Conservation (phyloP, 169 alveolate genomes). For the Miamiensis avidus region DNA sequence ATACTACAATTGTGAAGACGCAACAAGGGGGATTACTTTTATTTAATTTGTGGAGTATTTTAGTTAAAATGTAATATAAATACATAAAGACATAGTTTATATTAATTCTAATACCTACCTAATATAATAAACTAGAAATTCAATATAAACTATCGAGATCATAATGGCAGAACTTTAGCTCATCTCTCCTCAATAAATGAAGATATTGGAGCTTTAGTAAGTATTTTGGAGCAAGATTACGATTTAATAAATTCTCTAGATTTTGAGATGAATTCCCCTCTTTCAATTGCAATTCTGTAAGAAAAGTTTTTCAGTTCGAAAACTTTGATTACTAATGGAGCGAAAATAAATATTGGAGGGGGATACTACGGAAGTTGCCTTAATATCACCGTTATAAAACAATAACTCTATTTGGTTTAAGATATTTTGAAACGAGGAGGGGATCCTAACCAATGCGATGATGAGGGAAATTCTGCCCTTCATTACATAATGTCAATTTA, state of each 20-base stretch:
- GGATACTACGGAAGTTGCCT: conserved; percentile 58
- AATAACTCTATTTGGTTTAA: conserved; percentile 48
- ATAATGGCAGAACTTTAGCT: background rate
- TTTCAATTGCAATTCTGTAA: conserved; percentile 52
- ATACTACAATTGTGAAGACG: background rate
- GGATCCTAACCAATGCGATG: conserved; percentile 50
- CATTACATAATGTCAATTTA: conserved; percentile 53
- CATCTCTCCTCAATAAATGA: conserved; percentile 30
- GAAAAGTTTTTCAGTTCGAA: conserved; percentile 52
- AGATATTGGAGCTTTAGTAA: conserved; percentile 38
- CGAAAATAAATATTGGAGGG: conserved; percentile 60
- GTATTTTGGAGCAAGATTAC: conserved; percentile 38
- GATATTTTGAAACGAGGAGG: conserved; percentile 50
- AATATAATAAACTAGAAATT: background rate
- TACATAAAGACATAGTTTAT: background rate
- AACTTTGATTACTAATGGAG: conserved; percentile 37
- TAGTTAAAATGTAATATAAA: background rate
- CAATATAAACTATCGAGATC: conserved; percentile 3
- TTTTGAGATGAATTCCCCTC: conserved; percentile 56
- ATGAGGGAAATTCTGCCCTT: conserved; percentile 68
- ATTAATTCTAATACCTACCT: background rate
- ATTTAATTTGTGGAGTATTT: conserved; percentile 19
- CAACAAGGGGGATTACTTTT: background rate
- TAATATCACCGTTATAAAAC: conserved; percentile 57
- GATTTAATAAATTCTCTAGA: conserved; percentile 47